Evolutionary conservation across 345 rosid species (phyloP), one percentile per base, ranked within the genome.

Genomic region (Corchorus capsularis): DNA sequence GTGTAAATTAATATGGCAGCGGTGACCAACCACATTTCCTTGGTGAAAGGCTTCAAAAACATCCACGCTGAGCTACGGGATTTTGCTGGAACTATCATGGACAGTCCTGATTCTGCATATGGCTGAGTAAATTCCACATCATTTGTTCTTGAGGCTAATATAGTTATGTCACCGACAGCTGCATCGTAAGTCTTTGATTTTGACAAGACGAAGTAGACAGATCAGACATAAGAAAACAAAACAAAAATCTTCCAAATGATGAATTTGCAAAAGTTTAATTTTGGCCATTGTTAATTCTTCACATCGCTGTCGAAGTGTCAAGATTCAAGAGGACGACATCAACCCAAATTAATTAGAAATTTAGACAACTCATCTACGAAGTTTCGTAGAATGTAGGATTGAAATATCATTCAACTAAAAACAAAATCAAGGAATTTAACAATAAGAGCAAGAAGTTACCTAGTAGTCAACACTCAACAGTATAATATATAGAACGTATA

Each of bases 71-170:
- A 80, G 32, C 71, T 59, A 22, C 35, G 60, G 3, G 68, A 47
- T 77, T 81, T 73, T 0, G 59, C 77, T 3, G 79, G 85, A 60
- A 84, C 89, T 54, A 88, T 69, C 92, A 90, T 86, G 0, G 89
- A 81, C 75, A 90, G 56, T 0, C 86, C 89, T 35, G 94, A 86
- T 63, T 78, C 89, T 2, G 85, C 78, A 34, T 77, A 90, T 15
- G 91, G 89, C 41, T 81, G 91, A 6, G 94, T 82, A 60, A 88
- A 90, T 15, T 84, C 88, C 20, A 88, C 90, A 1, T 10, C 5
- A 2, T 81, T 46, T 6, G 75, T 32, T 71, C 92, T 85, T 13
- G 54, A 5, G 1, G 78, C 82, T 43, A 88, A 73, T 62, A 90
- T 90, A 0, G 94, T 88, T 8, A 90, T 34, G 63, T 90, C 94